A percentile compares a stretch with the other conserved stretches of the same genome.
Conservation (phyloP, 192 early-diverging fungal genomes). For the Coemansia sp. region DNA sequence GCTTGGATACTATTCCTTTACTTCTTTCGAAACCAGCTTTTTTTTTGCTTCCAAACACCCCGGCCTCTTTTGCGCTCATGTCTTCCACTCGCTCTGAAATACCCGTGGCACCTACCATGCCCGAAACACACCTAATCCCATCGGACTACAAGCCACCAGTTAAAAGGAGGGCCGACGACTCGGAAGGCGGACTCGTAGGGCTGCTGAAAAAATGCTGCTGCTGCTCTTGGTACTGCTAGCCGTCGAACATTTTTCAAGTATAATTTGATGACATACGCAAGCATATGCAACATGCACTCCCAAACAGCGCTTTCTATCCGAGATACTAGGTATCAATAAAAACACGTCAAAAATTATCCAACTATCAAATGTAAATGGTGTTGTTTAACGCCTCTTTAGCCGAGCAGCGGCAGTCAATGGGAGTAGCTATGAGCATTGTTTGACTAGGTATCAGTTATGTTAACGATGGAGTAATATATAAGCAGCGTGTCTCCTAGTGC, state of each 20-base stretch:
- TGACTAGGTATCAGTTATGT: no score
- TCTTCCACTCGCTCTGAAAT: background rate
- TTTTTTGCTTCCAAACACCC: background rate
- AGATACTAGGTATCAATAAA: no score
- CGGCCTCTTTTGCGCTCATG: background rate
- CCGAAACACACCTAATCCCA: background rate
- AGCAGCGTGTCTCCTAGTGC: no score
- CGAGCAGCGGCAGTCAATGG: no score
- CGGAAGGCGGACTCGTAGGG: background rate
- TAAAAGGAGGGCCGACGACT: background rate
- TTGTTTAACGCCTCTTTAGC: no score
- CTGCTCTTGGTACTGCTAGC: constrained; percentile 8
- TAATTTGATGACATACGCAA: background rate
- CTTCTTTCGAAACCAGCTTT: background rate
- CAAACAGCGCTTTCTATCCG: no score
- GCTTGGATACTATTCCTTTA: background rate
- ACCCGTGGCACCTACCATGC: background rate
- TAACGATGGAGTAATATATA: no score
- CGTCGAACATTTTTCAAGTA: background rate
- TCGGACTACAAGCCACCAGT: background rate
- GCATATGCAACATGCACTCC: background rate
- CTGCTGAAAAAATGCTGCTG: constrained; percentile 2
- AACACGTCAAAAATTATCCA: no score
- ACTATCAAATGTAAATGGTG: no score
- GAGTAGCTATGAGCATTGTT: no score